Evolutionary conservation across 306 rosid species (phyloP).

Genomic region (Prunus mongolica): DNA sequence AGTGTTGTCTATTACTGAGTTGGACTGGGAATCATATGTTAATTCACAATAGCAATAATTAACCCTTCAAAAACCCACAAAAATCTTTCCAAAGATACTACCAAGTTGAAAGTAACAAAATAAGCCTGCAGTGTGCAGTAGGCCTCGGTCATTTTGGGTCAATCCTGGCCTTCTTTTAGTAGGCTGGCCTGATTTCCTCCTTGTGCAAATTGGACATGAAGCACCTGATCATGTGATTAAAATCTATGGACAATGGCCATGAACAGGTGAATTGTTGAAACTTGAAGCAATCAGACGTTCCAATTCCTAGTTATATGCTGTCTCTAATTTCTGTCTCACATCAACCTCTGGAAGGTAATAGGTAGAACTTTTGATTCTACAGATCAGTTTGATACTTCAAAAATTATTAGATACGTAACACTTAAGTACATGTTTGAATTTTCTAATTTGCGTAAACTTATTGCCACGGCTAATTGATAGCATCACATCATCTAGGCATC

Average conservation of each 20-base stretch:
- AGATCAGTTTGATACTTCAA: background rate
- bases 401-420: background rate
- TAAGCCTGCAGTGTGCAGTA: background rate
- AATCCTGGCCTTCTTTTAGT: background rate
- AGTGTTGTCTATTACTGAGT: too few relatives aligned
- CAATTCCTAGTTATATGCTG: background rate
- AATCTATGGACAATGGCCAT: background rate
- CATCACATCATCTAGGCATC: conserved; percentile 1
- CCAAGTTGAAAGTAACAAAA: background rate
- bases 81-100: background rate
- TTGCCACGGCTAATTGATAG: background rate
- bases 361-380: background rate
- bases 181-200: background rate
- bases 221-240: background rate
- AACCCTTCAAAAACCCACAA: background rate
- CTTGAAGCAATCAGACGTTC: background rate
- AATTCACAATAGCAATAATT: background rate
- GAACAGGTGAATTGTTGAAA: background rate
- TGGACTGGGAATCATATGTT: too few relatives aligned
- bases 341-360: background rate
- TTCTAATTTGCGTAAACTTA: background rate
- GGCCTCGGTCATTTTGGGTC: background rate
- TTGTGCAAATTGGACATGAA: background rate
- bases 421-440: background rate
- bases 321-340: background rate